Evolutionary conservation across 345 rosid genomes (phyloP), one percentile per base, ranked within the genome.

Genomic region (Gossypium thurberi): DNA sequence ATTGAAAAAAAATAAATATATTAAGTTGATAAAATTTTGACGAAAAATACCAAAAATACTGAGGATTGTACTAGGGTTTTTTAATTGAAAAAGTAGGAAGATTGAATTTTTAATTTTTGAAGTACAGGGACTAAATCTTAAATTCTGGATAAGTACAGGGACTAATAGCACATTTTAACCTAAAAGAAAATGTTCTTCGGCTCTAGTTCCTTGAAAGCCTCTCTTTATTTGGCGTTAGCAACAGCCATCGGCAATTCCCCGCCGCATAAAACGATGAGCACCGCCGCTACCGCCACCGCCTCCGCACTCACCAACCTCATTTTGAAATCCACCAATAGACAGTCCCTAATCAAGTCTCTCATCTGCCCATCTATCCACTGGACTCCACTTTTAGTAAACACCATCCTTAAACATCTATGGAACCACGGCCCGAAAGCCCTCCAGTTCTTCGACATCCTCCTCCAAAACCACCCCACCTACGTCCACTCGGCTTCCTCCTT

Each of bases 341-440:
- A 77, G 80, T 17, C 81, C 52, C 77, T 86, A 51, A 73, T 85
- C 46, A 69, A 78, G 47, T 51, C 72, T 50, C 91, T 86, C 75
- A 85, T 76, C 81, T 78, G 84, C 20, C 64, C 89, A 8, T 20
- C 73, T 40, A 78, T 87, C 72, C 77, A 67, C 0, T 94, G 97
- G 95, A 87, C 87, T 1, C 90, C 93, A 3, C 48, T 82, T 13
- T 86, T 90, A 23, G 98, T 92, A 43, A 82, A 92, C 81, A 55
- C 85, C 6, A 73, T 85, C 63, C 84, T 92, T 66, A 94, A 92
- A 28, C 88, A 83, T 43, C 87, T 89, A 43, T 92, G 98, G 98
- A 90, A 92, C 70, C 93, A 92, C 77, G 95, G 91, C 68, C 91
- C 87, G 2, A 92, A 84, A 78, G 97, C 97, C 56, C 88, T 92